phyloP scores from a whole-genome alignment of 441 rosid species.

The Populus hybrid region DNA sequence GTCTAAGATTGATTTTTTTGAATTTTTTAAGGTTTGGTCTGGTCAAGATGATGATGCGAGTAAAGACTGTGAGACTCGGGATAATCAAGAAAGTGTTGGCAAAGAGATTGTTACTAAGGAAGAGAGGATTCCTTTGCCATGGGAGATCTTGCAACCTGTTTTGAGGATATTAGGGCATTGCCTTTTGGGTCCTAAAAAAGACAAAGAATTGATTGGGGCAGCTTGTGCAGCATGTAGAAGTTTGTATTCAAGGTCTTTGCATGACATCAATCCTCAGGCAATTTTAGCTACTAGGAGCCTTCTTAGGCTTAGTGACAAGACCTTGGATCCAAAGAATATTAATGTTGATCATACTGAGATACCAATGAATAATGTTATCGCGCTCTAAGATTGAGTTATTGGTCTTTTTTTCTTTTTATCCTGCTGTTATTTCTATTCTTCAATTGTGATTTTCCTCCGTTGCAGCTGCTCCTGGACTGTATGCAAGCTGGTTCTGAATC shows the following conservation, averaged over 20 bases:
- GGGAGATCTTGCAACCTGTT: constrained; percentile 80
- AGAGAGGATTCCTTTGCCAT: constrained; percentile 54
- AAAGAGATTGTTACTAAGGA: background rate
- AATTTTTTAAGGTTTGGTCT: constrained; percentile 61
- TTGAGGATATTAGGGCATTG: constrained; percentile 80
- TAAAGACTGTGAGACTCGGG: constrained; percentile 1
- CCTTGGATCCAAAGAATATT: constrained; percentile 32
- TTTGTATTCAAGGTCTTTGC: constrained; percentile 50
- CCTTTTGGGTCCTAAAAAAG: constrained; percentile 39
- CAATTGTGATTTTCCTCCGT: too few relatives aligned
- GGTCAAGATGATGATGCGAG: constrained; percentile 40
- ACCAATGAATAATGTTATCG: constrained; percentile 25
- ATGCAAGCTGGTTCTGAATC: too few relatives aligned
- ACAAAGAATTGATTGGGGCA: constrained; percentile 33
- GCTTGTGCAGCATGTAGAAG: constrained; percentile 52
- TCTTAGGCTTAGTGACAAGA: constrained; percentile 44
- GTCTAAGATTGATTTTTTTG: constrained; percentile 73
- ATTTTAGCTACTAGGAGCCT: constrained; percentile 69
- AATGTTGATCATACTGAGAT: constrained; percentile 57
- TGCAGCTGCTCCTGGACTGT: too few relatives aligned
- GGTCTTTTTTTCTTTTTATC: too few relatives aligned
- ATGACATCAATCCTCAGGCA: constrained; percentile 64
- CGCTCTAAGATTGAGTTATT: constrained; percentile 22
- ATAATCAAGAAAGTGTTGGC: background rate
- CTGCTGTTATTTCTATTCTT: too few relatives aligned